phyloP scores from a whole-genome alignment of 352 stramenopile species.

The Phytophthora tubulina region DNA sequence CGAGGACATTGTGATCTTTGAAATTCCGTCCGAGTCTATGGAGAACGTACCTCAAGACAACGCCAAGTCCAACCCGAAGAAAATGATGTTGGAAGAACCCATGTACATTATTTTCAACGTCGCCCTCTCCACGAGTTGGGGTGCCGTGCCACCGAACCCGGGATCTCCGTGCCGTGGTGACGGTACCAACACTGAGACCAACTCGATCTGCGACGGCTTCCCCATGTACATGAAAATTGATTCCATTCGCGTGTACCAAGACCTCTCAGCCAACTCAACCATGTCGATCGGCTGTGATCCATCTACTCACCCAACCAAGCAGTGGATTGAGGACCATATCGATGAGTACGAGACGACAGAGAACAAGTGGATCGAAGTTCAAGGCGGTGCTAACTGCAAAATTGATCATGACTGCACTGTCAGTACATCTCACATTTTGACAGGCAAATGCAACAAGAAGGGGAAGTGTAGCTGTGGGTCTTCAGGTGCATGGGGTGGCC shows the following conservation, averaged over 20 bases:
- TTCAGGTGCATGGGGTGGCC: constrained; percentile 51
- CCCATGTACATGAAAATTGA: constrained; percentile 72
- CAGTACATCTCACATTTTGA: constrained; percentile 42
- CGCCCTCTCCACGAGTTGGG: constrained; percentile 62
- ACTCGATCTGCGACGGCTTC: constrained; percentile 64
- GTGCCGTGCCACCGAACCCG: constrained; percentile 52
- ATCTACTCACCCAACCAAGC: constrained; percentile 54
- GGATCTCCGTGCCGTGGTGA: constrained; percentile 45
- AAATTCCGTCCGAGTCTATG: constrained; percentile 61
- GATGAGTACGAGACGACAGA: constrained; percentile 57
- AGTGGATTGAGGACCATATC: constrained; percentile 65
- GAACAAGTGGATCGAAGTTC: constrained; percentile 55
- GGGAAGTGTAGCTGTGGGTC: constrained; percentile 43
- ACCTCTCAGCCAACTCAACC: constrained; percentile 43
- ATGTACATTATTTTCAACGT: constrained; percentile 83
- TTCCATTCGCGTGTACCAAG: constrained; percentile 69
- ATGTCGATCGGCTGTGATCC: constrained; percentile 70
- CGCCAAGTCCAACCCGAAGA: constrained; percentile 49
- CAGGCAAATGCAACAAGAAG: constrained; percentile 44
- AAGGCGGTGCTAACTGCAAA: constrained; percentile 53
- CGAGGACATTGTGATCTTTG: constrained; percentile 59
- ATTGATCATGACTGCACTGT: constrained; percentile 57
- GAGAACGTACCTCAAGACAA: constrained; percentile 52
- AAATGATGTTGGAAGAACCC: constrained; percentile 71
- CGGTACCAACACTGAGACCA: constrained; percentile 36